Evolutionary conservation across 306 rosid species (phyloP).

Genomic region (Psophocarpus tetragonolobus): DNA sequence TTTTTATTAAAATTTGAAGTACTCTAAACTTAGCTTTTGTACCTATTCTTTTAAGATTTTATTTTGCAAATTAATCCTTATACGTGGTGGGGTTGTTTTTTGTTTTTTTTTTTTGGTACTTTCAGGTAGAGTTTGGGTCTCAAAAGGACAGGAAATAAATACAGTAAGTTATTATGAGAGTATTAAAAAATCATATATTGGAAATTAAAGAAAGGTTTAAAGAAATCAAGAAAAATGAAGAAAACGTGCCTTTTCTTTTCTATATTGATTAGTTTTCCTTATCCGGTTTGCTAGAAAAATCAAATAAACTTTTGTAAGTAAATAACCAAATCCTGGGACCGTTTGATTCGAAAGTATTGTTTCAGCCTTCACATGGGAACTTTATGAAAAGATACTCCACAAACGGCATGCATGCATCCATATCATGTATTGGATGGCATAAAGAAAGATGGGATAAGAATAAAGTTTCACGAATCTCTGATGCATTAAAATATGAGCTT

Average conservation of each 20-base stretch:
- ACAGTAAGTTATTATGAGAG: background rate
- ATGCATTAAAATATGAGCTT: constrained; percentile 31
- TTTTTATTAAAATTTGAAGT: background rate
- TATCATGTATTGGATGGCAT: constrained; percentile 1
- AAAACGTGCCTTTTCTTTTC: background rate
- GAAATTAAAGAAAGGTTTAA: background rate
- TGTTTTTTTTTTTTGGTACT: background rate
- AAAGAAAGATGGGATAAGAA: constrained; percentile 21
- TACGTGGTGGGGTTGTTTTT: no score
- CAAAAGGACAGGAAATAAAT: background rate
- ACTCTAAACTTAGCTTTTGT: background rate
- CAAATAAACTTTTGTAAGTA: background rate
- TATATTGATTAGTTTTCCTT: background rate
- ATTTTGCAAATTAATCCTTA: background rate
- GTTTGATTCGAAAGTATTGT: constrained; percentile 21
- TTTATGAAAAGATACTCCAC: constrained; percentile 31
- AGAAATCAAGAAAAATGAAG: background rate
- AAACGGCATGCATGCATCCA: background rate
- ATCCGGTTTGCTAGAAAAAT: background rate
- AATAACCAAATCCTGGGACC: background rate
- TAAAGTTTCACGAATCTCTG: constrained; percentile 34
- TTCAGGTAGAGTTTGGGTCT: background rate
- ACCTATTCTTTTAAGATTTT: background rate
- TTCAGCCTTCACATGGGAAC: constrained; percentile 18
- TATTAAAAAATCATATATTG: background rate